phyloP scores from a whole-genome alignment of 75 land plant species.

The Azolla pinnata region DNA sequence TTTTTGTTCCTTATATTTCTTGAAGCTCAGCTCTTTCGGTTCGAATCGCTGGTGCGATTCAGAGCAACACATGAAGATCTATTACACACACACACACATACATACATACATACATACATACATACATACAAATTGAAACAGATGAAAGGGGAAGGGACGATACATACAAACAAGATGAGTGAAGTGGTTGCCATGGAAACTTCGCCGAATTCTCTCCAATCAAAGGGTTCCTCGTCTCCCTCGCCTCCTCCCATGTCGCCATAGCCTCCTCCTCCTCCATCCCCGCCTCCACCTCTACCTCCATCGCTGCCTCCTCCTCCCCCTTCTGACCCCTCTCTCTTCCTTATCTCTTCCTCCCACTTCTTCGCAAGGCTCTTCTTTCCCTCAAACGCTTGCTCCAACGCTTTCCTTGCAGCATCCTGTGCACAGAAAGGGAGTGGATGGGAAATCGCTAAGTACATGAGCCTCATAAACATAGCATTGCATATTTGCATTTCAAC shows the following conservation, averaged over 20 bases:
- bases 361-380: not conserved
- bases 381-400: conserved; percentile 5
- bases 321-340: not conserved
- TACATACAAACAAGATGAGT: not conserved
- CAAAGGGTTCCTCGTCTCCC: no score
- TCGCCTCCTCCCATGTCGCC: not conserved
- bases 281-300: no score
- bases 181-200: not conserved
- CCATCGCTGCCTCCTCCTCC: not conserved
- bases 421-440: not conserved
- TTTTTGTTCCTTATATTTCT: no score
- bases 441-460: no score
- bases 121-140: not conserved
- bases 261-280: not conserved
- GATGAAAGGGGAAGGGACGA: not conserved
- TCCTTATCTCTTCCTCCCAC: not conserved
- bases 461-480: no score
- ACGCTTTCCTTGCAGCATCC: conserved; percentile 4
- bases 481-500: no score
- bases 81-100: no score
- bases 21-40: no score
- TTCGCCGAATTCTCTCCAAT: no score
- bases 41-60: no score
- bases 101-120: no score
- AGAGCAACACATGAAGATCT: no score